Conservation (phyloP, 768 basidiomycete species). For the Hygrocybe punicea region DNA sequence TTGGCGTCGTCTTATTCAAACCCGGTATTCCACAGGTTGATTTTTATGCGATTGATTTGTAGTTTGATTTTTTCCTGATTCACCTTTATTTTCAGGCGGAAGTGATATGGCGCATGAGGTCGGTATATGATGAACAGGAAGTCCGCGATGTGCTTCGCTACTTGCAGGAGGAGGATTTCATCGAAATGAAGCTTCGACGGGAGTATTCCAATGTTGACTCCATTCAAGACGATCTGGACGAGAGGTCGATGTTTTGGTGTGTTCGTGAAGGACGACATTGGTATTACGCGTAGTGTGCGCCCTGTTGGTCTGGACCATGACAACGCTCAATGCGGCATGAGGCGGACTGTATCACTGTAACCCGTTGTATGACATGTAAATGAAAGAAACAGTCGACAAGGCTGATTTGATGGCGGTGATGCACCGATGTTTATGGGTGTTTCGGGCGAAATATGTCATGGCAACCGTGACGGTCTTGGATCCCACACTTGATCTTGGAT, state of each 20-base stretch:
- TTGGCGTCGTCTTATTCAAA: conserved; percentile 61
- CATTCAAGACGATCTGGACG: conserved; percentile 52
- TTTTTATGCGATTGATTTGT: not conserved
- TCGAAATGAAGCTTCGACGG: conserved; percentile 30
- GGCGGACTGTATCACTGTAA: too few species aligned
- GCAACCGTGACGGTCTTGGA: too few species aligned
- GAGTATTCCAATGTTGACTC: conserved; percentile 9
- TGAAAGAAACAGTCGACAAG: too few species aligned
- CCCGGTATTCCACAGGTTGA: conserved; percentile 74
- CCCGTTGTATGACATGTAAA: too few species aligned
- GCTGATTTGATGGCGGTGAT: too few species aligned
- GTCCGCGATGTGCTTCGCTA: conserved; percentile 57
- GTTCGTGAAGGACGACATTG: conserved; percentile 53
- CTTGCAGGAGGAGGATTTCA: conserved; percentile 50
- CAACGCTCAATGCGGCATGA: too few species aligned
- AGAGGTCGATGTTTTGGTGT: conserved; percentile 54
- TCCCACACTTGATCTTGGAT: too few species aligned
- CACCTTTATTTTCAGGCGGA: conserved; percentile 46
- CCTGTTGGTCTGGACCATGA: conserved; percentile 1
- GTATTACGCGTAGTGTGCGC: conserved; percentile 53
- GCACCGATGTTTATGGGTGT: too few species aligned
- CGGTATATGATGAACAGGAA: conserved; percentile 75
- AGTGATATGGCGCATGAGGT: conserved; percentile 65
- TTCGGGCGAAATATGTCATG: too few species aligned
- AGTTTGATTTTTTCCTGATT: not conserved